phyloP scores from a whole-genome alignment of 139 green algal species.

The Eudorina sp. region DNA sequence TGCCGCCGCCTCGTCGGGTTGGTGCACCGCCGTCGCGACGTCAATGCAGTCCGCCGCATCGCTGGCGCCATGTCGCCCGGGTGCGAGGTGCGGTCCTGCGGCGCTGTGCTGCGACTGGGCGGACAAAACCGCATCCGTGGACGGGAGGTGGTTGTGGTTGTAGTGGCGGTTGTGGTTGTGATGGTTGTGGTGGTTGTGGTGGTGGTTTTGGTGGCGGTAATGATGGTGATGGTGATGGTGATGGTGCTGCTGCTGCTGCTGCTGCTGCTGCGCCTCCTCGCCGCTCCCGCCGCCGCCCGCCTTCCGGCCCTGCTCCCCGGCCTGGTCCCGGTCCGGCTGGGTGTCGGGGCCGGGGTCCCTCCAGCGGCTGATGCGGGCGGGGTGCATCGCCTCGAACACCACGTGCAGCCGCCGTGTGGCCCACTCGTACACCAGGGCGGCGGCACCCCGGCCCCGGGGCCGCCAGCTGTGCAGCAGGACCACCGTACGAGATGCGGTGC shows the following conservation, averaged over 20 bases:
- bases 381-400: conserved; percentile 56
- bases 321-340: not conserved
- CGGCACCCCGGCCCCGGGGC: conserved; percentile 67
- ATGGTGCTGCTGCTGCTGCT: not conserved
- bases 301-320: not conserved
- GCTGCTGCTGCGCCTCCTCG: not conserved
- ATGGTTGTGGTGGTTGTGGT: too few relatives aligned
- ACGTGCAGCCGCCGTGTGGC: conserved; percentile 51
- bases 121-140: too few relatives aligned
- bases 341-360: not conserved
- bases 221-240: not conserved
- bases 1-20: too few relatives aligned
- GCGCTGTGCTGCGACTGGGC: too few relatives aligned
- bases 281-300: too few relatives aligned
- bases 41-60: too few relatives aligned
- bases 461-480: conserved; percentile 79
- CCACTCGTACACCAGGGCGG: conserved; percentile 81
- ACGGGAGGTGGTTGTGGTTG: too few relatives aligned
- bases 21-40: too few relatives aligned
- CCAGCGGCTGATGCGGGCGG: not conserved
- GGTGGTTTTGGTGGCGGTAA: too few relatives aligned
- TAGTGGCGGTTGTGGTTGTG: too few relatives aligned
- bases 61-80: too few relatives aligned
- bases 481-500: conserved; percentile 25
- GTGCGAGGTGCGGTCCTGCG: too few relatives aligned